Evolutionary conservation across 176 grass and related monocot species (phyloP).

Genomic region (Miscanthus lutarioriparius): DNA sequence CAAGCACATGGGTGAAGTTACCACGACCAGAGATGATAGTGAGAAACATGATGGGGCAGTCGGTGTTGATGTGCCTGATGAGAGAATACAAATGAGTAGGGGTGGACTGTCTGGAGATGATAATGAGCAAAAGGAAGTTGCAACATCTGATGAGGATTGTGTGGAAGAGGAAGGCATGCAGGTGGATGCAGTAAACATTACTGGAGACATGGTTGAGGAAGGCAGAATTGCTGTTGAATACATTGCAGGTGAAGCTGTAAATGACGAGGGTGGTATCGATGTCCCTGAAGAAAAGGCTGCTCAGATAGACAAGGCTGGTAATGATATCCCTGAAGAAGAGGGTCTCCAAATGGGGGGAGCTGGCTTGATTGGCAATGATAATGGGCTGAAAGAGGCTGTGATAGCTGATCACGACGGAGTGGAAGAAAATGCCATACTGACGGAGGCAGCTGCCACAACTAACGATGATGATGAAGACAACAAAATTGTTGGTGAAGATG

Average conservation of each 20-base stretch:
- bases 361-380: constrained; percentile 12
- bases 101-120: constrained; percentile 1
- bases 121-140: constrained; percentile 31
- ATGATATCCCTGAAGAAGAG: constrained; percentile 45
- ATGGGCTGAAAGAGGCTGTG: constrained; percentile 24
- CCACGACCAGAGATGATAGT: constrained; percentile 21
- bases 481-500: constrained; percentile 37
- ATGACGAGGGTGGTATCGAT: constrained; percentile 13
- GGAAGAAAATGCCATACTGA: constrained; percentile 22
- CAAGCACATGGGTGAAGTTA: constrained; percentile 18
- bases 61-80: constrained; percentile 14
- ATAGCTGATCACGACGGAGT: not conserved
- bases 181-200: constrained; percentile 2
- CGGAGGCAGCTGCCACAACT: constrained; percentile 12
- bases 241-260: constrained; percentile 30
- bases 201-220: constrained; percentile 37
- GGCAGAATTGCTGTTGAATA: constrained; percentile 28
- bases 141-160: not conserved
- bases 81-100: constrained; percentile 41
- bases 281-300: constrained; percentile 18
- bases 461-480: constrained; percentile 43
- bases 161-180: constrained; percentile 5
- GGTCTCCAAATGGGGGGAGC: constrained; percentile 28
- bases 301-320: constrained; percentile 12
- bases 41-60: not conserved